A percentile compares a stretch with the other conserved stretches of the same genome.
These are phyloP conservation scores for Arthrocladium fulminans DNA, from an alignment of 2,329 filamentous ascomycete species.

Conservation along the genomic window DNA sequence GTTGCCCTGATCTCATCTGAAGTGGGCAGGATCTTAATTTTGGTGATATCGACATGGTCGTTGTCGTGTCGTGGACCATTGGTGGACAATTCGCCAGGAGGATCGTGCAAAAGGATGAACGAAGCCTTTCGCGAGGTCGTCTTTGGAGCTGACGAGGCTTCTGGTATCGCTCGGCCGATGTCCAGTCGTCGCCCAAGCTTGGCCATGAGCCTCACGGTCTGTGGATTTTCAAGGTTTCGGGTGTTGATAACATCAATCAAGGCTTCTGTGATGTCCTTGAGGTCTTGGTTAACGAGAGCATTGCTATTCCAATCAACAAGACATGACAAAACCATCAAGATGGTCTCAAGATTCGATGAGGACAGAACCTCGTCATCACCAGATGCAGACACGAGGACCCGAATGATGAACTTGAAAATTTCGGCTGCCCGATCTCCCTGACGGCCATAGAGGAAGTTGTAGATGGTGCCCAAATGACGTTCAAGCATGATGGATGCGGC, in stretches of 20 bases:
- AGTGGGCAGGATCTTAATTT: conserved; percentile 58
- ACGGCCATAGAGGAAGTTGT: background rate
- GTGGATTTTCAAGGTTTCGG: no score
- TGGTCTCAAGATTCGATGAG: background rate
- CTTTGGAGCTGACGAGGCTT: background rate
- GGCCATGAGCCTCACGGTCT: no score
- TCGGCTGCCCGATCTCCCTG: background rate
- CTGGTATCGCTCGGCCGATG: no score
- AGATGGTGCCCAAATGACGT: background rate
- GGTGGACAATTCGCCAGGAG: conserved; percentile 58
- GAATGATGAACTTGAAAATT: background rate
- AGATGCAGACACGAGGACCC: no score
- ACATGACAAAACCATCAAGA: background rate
- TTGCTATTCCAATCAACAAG: background rate
- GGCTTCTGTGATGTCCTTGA: no score
- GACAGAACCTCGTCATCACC: background rate
- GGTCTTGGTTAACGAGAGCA: no score
- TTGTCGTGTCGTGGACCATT: conserved; percentile 69
- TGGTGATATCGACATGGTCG: conserved; percentile 52
- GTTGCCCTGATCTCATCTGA: conserved; percentile 52
- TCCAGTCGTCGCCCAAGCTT: no score
- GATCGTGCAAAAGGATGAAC: conserved; percentile 1
- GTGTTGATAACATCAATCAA: no score
- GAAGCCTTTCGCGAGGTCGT: background rate
- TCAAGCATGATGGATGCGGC: background rate